Evolutionary conservation across 164 flowering plant species (phyloP).

Genomic region (Buxus sempervirens): DNA sequence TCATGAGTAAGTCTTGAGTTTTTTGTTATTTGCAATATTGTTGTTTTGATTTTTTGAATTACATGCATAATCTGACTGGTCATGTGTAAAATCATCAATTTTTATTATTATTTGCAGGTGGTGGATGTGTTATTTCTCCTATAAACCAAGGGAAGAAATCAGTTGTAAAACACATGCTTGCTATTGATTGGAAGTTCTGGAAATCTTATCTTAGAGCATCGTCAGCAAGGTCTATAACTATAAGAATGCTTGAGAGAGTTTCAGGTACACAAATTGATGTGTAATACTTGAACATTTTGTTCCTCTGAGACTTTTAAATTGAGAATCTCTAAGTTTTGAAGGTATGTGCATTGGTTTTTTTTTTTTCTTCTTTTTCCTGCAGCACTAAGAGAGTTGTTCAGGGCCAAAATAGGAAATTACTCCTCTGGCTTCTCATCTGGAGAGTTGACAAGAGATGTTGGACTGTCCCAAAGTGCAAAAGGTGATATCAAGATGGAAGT

Average conservation of each 20-base stretch:
- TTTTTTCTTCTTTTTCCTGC: too few relatives aligned
- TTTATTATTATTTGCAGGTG: conserved; percentile 49
- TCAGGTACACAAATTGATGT: conserved; percentile 47
- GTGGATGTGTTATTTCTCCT: conserved; percentile 86
- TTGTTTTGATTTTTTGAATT: neutral
- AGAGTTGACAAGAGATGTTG: conserved; percentile 34
- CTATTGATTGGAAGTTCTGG: conserved; percentile 92
- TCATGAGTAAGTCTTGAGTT: too few relatives aligned
- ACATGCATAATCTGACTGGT: neutral
- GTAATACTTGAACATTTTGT: neutral
- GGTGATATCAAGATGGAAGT: conserved; percentile 34
- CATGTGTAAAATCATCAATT: neutral
- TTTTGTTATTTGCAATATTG: neutral
- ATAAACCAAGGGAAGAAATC: conserved; percentile 63
- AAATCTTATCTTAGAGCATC: conserved; percentile 54
- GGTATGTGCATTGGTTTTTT: conserved; percentile 2
- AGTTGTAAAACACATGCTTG: conserved; percentile 91
- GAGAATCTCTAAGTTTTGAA: neutral
- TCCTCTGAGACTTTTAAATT: neutral
- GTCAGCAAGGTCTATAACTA: conserved; percentile 58
- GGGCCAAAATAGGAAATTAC: conserved; percentile 45
- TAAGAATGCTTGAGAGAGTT: conserved; percentile 72
- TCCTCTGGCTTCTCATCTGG: conserved; percentile 37
- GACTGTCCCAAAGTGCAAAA: conserved; percentile 26
- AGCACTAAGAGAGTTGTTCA: conserved; percentile 80